A percentile compares a stretch with the other conserved stretches of the same genome.
phyloP scores from a whole-genome alignment of 2,329 filamentous ascomycete species.

The Sporothrix inflata region DNA sequence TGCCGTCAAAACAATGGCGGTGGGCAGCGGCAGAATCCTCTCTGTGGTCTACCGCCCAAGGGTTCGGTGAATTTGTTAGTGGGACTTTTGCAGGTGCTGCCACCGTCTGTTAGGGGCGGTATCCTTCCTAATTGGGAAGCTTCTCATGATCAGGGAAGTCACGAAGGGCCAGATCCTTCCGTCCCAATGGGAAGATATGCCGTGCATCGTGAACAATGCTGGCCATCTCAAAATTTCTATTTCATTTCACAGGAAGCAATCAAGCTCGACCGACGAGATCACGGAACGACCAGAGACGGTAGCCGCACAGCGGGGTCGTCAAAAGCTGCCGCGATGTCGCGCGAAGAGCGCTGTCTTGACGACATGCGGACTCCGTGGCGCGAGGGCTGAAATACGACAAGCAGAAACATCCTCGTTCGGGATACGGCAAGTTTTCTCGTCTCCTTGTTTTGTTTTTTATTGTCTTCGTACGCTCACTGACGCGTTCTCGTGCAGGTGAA shows the following conservation, averaged over 20 bases:
- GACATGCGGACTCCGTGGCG: conserved; percentile 12
- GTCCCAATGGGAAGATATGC: background rate
- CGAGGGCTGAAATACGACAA: background rate
- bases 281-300: background rate
- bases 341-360: background rate
- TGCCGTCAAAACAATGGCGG: conserved; percentile 27
- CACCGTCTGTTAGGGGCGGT: background rate
- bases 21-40: conserved; percentile 29
- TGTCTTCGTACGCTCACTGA: background rate
- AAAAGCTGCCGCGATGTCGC: background rate
- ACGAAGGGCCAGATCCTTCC: conserved; percentile 2
- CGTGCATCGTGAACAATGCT: background rate
- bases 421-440: background rate
- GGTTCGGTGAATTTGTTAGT: background rate
- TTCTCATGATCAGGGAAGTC: conserved; percentile 14
- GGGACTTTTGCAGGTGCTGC: background rate
- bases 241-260: background rate
- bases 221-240: background rate
- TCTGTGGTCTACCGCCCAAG: background rate
- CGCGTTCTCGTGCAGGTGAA: conserved; percentile 12
- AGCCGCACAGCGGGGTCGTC: background rate
- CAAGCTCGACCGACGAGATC: background rate
- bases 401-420: background rate
- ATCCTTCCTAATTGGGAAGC: conserved; percentile 24
- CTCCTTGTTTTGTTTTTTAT: background rate